Conservation (phyloP, 2,329 filamentous ascomycete genomes). For the Colletotrichum graminicola region DNA sequence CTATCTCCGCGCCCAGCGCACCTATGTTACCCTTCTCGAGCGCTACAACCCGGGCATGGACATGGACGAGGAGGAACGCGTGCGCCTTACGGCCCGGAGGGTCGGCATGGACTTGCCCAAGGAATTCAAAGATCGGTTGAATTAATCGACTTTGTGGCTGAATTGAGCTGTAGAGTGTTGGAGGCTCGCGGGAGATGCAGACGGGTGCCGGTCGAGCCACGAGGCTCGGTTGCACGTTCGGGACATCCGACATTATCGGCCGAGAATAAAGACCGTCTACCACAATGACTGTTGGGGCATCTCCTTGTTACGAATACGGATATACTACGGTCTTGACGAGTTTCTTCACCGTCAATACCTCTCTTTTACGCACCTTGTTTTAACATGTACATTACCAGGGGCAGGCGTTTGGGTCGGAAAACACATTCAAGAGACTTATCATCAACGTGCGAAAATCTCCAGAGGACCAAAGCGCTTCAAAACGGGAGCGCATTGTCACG, state of each 20-base stretch:
- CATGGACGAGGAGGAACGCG: conserved; percentile 87
- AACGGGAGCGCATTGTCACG: too few relatives aligned
- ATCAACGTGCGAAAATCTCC: neutral
- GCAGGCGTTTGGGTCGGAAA: conserved; percentile 28
- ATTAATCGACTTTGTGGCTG: conserved; percentile 11
- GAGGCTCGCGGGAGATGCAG: neutral
- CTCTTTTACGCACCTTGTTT: conserved; percentile 1
- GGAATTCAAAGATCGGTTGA: conserved; percentile 58
- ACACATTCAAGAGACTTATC: neutral
- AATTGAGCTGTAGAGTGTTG: neutral
- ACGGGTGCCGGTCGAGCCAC: neutral
- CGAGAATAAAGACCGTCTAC: neutral
- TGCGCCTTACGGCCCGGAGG: conserved; percentile 84
- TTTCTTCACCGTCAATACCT: too few relatives aligned
- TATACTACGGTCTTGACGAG: neutral
- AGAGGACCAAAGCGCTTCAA: neutral
- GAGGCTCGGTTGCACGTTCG: neutral
- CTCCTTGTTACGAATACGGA: neutral
- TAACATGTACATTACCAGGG: conserved; percentile 28
- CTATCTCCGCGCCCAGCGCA: conserved; percentile 87
- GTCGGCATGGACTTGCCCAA: conserved; percentile 91
- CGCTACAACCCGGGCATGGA: conserved; percentile 94
- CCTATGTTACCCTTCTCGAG: conserved; percentile 84
- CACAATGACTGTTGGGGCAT: neutral
- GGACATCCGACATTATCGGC: neutral